Evolutionary conservation across 2,329 filamentous ascomycete species (phyloP), one percentile per base, ranked within the genome.

Genomic region (Knoxdaviesia capensis): DNA sequence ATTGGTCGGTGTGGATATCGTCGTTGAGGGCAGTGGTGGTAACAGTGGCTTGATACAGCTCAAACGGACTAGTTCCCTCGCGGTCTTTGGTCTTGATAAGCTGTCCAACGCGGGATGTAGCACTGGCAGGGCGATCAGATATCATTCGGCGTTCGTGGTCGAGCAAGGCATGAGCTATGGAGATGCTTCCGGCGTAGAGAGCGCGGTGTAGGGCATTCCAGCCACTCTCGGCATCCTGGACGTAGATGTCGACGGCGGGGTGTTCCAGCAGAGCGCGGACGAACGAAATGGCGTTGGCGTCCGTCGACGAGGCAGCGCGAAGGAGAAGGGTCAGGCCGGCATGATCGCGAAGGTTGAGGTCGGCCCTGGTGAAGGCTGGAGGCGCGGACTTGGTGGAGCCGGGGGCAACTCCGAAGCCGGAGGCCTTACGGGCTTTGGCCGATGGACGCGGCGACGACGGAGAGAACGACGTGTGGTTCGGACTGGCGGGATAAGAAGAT

Each of bases 131-230:
- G 47, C 77, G 76, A 36, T 75, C 66, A 4, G 60, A 65, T 48
- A 69, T 52, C 42, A 86, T 75, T 34, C 69, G 71, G 28, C 77
- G 66, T 55, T 94, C 88, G 49, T 80, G 79, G 41, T 80, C 74
- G 48, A 98, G 66, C 32, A 98, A 74, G 20, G 84, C 66, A 39
- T 85, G 76, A 3, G 90, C 90, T 49, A 93, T 79, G 6, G 82
- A 77, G 41, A 90, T 75, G 53, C 94, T 94, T 39, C 88, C 88
- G 50, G 78, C 76, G 55, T 94, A 96, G 36, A 96, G 66, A 6
- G 87, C 84, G 51, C 90, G 74, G 55, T 98, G 90, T 35, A 98
- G 67, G 34, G 87, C 79, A 46, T 93, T 98, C 90, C 90, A 98
- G 38, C 87, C 88, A 58, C 81, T 96, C 58, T 98, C 90, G 6